Conservation (phyloP, 768 basidiomycete genomes). For the Kondoa malvinella region DNA sequence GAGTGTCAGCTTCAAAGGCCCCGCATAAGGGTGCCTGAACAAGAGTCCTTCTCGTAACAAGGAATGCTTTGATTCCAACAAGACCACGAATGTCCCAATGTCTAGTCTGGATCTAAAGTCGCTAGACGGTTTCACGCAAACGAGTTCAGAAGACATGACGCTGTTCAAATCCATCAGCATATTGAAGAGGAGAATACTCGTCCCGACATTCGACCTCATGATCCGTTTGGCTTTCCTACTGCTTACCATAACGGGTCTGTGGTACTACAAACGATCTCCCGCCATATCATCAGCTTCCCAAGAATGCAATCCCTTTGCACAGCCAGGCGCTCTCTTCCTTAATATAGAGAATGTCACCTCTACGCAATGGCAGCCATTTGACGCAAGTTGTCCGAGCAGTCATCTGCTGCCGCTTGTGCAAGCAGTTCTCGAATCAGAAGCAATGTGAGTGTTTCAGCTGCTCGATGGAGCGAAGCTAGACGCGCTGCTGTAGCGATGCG, state of each 20-base stretch:
- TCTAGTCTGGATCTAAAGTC: too few species aligned
- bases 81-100: too few species aligned
- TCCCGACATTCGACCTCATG: background rate
- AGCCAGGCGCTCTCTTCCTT: constrained; percentile 3
- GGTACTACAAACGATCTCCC: background rate
- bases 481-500: background rate
- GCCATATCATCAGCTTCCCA: too few species aligned
- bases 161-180: background rate
- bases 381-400: background rate
- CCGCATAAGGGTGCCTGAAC: too few species aligned
- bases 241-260: background rate
- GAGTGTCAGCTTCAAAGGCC: too few species aligned
- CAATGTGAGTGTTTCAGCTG: background rate
- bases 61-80: too few species aligned
- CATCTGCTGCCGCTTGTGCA: constrained; percentile 1
- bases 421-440: background rate
- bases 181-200: background rate
- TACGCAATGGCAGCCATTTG: background rate
- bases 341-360: background rate
- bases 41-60: too few species aligned
- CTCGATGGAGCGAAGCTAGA: background rate
- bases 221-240: background rate
- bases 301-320: background rate
- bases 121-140: too few species aligned
- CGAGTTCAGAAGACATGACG: too few species aligned